Evolutionary conservation across 768 basidiomycete genomes (phyloP).

Genomic region (Leucocoprinus birnbaumii): DNA sequence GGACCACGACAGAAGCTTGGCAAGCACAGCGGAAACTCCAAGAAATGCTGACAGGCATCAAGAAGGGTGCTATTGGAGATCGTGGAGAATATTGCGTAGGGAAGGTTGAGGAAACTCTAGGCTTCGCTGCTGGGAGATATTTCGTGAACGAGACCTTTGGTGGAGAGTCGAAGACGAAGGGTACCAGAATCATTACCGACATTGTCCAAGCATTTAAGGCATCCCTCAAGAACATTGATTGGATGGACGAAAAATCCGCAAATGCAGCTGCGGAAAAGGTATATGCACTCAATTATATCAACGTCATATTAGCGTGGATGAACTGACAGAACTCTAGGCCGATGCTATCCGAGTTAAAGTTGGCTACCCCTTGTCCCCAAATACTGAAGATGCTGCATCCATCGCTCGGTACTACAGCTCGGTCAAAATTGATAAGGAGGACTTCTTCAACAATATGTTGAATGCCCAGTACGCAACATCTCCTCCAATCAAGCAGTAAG

Average conservation of each 20-base stretch:
- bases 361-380: constrained; percentile 86
- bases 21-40: constrained; percentile 66
- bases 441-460: constrained; percentile 86
- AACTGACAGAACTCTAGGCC: constrained; percentile 42
- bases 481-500: neutral
- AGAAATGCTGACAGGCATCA: constrained; percentile 78
- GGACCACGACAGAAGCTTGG: constrained; percentile 75
- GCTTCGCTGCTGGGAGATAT: constrained; percentile 87
- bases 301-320: too few species aligned
- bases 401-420: constrained; percentile 71
- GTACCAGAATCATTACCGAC: constrained; percentile 71
- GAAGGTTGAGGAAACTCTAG: constrained; percentile 68
- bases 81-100: constrained; percentile 82
- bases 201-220: constrained; percentile 82
- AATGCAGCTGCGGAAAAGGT: constrained; percentile 85
- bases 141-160: constrained; percentile 86
- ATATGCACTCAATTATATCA: constrained; percentile 3
- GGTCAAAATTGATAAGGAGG: constrained; percentile 61
- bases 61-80: constrained; percentile 82
- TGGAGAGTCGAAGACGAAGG: constrained; percentile 75
- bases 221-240: constrained; percentile 70
- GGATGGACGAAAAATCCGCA: constrained; percentile 90
- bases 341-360: constrained; percentile 86
- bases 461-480: constrained; percentile 45
- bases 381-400: constrained; percentile 68